Conservation (phyloP, 2,329 filamentous ascomycete species). For the Curvularia sp. region DNA sequence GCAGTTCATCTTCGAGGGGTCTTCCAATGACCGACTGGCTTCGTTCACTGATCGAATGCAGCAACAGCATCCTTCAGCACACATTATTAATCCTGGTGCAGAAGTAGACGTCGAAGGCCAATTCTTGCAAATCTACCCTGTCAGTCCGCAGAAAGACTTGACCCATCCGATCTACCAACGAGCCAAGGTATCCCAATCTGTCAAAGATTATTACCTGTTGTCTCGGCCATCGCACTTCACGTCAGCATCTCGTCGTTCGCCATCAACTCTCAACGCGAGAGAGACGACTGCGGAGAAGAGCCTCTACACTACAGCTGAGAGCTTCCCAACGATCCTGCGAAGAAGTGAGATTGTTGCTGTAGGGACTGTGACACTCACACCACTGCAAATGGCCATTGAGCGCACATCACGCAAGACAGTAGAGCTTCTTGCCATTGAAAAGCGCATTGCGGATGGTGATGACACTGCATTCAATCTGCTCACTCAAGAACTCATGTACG, state of each 20-base stretch:
- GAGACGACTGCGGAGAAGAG: conserved; percentile 84
- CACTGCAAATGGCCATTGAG: conserved; percentile 88
- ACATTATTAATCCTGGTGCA: conserved; percentile 74
- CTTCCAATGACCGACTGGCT: conserved; percentile 75
- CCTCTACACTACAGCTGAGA: conserved; percentile 80
- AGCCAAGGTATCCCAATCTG: conserved; percentile 79
- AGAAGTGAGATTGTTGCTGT: conserved; percentile 81
- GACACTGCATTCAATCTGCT: conserved; percentile 72
- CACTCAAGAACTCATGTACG: conserved; percentile 76
- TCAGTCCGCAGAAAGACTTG: conserved; percentile 83
- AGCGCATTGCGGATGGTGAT: conserved; percentile 74
- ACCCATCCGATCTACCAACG: conserved; percentile 85
- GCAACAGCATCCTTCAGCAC: conserved; percentile 84
- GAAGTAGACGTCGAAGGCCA: conserved; percentile 88
- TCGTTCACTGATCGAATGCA: conserved; percentile 92
- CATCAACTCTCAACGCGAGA: conserved; percentile 68
- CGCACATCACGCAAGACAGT: conserved; percentile 89
- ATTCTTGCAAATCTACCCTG: conserved; percentile 80
- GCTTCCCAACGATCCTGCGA: conserved; percentile 89
- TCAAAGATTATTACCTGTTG: conserved; percentile 85
- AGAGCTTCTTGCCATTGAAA: conserved; percentile 79
- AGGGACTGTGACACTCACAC: conserved; percentile 70
- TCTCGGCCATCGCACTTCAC: conserved; percentile 81
- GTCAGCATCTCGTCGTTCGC: conserved; percentile 74
- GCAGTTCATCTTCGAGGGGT: conserved; percentile 89